These are phyloP conservation scores for Calophaca sinica DNA, from an alignment of 306 rosid species.

Conservation along the genomic window DNA sequence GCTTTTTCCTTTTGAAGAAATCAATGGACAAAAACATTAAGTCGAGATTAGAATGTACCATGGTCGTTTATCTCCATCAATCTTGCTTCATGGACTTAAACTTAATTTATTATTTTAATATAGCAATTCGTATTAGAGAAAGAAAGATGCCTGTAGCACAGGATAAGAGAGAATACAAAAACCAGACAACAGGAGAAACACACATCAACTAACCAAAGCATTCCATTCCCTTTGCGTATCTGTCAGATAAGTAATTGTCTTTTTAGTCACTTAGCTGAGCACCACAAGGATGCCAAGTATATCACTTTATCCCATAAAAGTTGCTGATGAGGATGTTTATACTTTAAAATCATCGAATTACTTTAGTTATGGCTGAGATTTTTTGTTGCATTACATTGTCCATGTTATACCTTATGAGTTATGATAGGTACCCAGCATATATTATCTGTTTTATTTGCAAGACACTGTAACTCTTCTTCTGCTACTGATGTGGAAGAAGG, in stretches of 20 bases:
- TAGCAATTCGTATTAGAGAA: constrained; percentile 32
- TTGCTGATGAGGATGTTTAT: not conserved
- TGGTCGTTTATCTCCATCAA: not conserved
- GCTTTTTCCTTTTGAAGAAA: not conserved
- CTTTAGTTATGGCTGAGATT: no score
- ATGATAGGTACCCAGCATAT: no score
- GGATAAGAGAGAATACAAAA: constrained; percentile 28
- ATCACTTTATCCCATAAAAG: constrained; percentile 22
- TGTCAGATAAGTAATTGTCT: not conserved
- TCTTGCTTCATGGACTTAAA: constrained; percentile 19
- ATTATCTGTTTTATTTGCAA: no score
- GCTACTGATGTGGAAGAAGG: no score
- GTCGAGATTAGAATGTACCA: constrained; percentile 22
- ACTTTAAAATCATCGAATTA: no score
- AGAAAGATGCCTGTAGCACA: constrained; percentile 14
- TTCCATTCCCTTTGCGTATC: constrained; percentile 20
- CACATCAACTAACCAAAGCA: constrained; percentile 25
- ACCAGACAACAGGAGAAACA: constrained; percentile 7
- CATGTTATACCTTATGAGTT: no score
- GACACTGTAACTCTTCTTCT: no score
- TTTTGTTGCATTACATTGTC: no score
- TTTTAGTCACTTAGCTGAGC: constrained; percentile 19
- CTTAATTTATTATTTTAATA: not conserved
- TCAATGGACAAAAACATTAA: not conserved
- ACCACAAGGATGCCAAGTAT: constrained; percentile 14